Percentiles rank a stretch among this genome's conserved stretches.
Conservation (phyloP, 169 alveolate species). For the Babesia gibsoni region DNA sequence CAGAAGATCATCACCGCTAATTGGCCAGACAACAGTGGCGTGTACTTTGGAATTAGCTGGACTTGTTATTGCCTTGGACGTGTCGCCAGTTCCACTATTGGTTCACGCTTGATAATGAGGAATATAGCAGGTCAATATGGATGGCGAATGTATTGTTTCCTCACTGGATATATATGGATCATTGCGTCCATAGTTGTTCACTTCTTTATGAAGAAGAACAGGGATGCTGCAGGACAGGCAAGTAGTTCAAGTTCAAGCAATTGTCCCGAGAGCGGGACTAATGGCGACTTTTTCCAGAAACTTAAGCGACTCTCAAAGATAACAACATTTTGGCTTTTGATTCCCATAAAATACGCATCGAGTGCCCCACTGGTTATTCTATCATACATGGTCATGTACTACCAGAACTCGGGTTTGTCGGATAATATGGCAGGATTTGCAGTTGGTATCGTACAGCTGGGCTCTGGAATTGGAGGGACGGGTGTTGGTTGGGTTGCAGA, state of each 20-base stretch:
- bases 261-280: too few species aligned
- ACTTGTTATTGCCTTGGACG: slow-evolving; percentile 41
- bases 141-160: slow-evolving; percentile 25
- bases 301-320: too few species aligned
- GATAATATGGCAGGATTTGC: slow-evolving; percentile 82
- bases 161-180: slow-evolving; percentile 34
- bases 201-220: neutral
- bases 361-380: slow-evolving; percentile 87
- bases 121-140: slow-evolving; percentile 4
- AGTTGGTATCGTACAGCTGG: slow-evolving; percentile 78
- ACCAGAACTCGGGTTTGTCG: slow-evolving; percentile 85
- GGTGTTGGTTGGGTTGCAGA: slow-evolving; percentile 86
- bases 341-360: slow-evolving; percentile 69
- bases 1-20: slow-evolving; percentile 19
- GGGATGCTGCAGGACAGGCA: neutral
- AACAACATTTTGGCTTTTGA: slow-evolving; percentile 23
- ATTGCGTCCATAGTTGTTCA: neutral
- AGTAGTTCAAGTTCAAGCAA: neutral
- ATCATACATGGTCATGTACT: slow-evolving; percentile 83
- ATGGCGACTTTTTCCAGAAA: too few species aligned
- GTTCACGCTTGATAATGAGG: neutral
- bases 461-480: slow-evolving; percentile 87
- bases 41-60: slow-evolving; percentile 4
- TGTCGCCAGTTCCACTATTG: slow-evolving; percentile 8
- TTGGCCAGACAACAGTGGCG: neutral